Base-by-base conservation (phyloP, 2,329 filamentous ascomycete genomes). In the Sclerotinia nivalis region DNA sequence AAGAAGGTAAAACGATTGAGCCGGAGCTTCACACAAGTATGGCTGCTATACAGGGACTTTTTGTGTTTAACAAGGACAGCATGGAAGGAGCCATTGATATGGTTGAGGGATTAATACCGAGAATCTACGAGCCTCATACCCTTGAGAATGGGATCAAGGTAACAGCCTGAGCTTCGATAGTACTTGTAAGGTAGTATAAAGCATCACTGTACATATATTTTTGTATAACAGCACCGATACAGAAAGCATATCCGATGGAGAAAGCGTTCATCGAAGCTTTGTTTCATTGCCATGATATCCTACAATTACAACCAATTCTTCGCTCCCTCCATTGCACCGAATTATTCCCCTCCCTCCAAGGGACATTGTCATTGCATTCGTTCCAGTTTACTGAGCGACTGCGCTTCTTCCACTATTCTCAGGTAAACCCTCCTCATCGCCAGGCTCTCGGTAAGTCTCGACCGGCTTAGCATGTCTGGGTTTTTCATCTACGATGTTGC, bases 31-130 rank as follows among this genome's bases (percentile, higher is more conserved):
- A 75, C n/a, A 92, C 93, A 22, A 98, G 94, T 79, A 94, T 95
- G 6, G 96, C 96, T 40, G 93, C 93, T 31, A 88, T 99, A 43
- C 96, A 99, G 80, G 96, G 96, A 0, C 81, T 99, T 58, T 99
- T 99, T 80, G 80, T 98, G 79, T 97, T 96, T 80, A 96, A 98
- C 81, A 99, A 99, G 82, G 91, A 90, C 73, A 87, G 97, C 75
- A 91, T 94, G 84, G 86, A 93, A 74, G 93, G 95, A 2, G 95
- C 95, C 20, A 94, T 98, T 73, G 82, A 83, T 22, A 93, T 92
- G 90, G 91, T 90, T 1, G 89, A 92, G 72, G 87, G 86, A 2
- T 81, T 93, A 70, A 85, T 89, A 45, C 87, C 87, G 20, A 80
- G 82, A 70, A 85, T 84, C 66, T 84, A 87, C 73, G 86, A 88